Evolutionary conservation across 1,139 yeast species (phyloP), one percentile per base, ranked within the genome.

Genomic region (Debaryomycetaceae sp.): DNA sequence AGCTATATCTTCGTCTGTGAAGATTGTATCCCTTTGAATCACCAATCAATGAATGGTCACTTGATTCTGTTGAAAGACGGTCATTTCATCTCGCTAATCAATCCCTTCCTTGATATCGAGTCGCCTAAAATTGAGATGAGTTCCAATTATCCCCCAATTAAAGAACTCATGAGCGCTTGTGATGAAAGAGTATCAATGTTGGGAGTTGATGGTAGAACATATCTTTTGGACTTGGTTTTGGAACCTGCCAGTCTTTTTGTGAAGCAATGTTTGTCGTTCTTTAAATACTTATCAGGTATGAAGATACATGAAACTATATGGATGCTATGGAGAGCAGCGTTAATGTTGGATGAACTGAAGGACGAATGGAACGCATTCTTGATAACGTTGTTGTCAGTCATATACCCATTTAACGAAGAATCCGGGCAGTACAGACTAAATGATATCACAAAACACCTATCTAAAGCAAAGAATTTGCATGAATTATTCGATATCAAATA

Each of bases 291-390:
- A 22, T 75, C 86, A 4, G 87, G 86, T 6, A 71, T 85, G 1
- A 74, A 48, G 43, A 72, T 80, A 4, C 76, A 75, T 53, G 85
- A 81, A 53, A 72, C 75, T 17, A 66, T 86, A 31, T 75, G 83
- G 79, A 66, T 83, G 48, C 63, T 78, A 5, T 87, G 95, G 93
- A 68, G 86, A 35, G 63, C 84, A 0, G 80, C 87, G 0, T 59
- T 73, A 24, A 65, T 78, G 47, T 52, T 76, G 13, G 70, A 70
- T 35, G 68, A 66, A 3, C 49, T 59, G 14, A 69, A 60, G 22
- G 69, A 74, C 50, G 88, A 86, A 40, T 85, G 93, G 91, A 72
- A 72, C 8, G 81, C 87, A 0, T 80, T 82, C 53, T 70, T 77
- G 0, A 67, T 77, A 1, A 75, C 86, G 0, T 52, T 85, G 5